Base-by-base conservation (phyloP, 495 filamentous ascomycete species). In the Neurospora hispaniola region DNA sequence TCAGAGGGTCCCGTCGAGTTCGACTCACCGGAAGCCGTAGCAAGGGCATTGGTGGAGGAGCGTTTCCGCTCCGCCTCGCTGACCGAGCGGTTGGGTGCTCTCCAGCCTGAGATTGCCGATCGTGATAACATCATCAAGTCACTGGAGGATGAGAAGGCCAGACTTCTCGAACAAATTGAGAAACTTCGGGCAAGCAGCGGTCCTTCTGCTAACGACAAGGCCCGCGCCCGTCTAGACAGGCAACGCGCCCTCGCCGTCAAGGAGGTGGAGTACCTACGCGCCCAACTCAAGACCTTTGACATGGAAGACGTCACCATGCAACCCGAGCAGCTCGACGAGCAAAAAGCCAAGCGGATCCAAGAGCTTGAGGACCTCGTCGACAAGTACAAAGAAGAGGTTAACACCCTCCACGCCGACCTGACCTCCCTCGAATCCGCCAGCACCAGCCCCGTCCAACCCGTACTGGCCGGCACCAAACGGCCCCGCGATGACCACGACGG, bases 211-310 rank as follows among this genome's bases (percentile, higher is more conserved):
- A 87, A 87, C 44, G 85, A 85, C 70, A 92, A 90, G 78, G 84
- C 88, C n/a, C 88, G 91, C 62, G 86, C 94, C 31, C 84, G 88
- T 8, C 72, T 88, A 1, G 95, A 99, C 77, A 86, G 95, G 44
- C 94, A 98, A 79, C 90, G 92, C 72, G 88, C 88, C 8, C 86
- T 98, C 4, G 93, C 93, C 5, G 81, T 93, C 27, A 97, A 97
- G 77, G 96, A 99, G 79, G 93, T 96, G 8, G 93, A 98, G 74
- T 96, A 95, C 79, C 86, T 99, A 9, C 91, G 96, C 18, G 95
- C 92, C 5, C 96, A 99, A 77, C 83, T 98, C 31, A 96, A 97
- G 79, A 91, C 91, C 0, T 97, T 94, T 72, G 95, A 97, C 74
- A 88, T 89, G 35, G 96, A 98, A 81, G 94, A 98, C 79, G 86